phyloP scores from a whole-genome alignment of 176 grass and related monocot species.

The Eragrostis nindensis region DNA sequence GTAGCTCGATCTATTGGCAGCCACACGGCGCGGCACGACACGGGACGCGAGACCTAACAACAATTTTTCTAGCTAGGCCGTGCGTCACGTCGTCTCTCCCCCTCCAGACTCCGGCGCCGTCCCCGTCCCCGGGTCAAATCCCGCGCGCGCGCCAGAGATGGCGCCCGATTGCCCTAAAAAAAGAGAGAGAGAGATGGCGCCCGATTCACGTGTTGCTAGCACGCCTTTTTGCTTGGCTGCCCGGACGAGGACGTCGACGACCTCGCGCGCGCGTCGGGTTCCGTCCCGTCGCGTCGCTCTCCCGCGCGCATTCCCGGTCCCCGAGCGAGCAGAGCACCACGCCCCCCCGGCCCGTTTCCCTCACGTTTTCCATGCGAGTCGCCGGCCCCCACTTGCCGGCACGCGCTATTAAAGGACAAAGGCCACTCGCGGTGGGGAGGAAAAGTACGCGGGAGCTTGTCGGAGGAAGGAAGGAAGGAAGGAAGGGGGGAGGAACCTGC shows the following conservation, averaged over 20 bases:
- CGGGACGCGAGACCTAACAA: too few species aligned
- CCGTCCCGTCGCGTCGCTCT: neutral
- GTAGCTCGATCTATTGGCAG: too few species aligned
- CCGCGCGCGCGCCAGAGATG: neutral
- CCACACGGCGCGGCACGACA: neutral
- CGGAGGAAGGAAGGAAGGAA: neutral
- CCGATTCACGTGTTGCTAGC: neutral
- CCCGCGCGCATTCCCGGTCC: neutral
- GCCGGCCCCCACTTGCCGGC: slow-evolving; percentile 34
- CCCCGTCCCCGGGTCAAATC: neutral
- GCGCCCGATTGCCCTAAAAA: too few species aligned
- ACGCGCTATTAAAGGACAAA: slow-evolving; percentile 29
- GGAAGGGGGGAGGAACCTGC: neutral
- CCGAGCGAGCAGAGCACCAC: neutral
- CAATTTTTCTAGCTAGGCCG: too few species aligned
- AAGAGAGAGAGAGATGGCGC: neutral
- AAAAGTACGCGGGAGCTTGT: slow-evolving; percentile 19
- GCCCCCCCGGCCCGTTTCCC: neutral
- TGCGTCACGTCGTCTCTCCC: neutral
- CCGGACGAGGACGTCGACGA: neutral
- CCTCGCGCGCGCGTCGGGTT: neutral
- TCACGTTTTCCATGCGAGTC: slow-evolving; percentile 51
- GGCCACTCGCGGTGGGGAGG: neutral
- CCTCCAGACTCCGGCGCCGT: neutral
- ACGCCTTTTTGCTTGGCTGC: neutral